Conservation (phyloP, 2,329 filamentous ascomycete species). For the Teratosphaeria zuluensis region DNA sequence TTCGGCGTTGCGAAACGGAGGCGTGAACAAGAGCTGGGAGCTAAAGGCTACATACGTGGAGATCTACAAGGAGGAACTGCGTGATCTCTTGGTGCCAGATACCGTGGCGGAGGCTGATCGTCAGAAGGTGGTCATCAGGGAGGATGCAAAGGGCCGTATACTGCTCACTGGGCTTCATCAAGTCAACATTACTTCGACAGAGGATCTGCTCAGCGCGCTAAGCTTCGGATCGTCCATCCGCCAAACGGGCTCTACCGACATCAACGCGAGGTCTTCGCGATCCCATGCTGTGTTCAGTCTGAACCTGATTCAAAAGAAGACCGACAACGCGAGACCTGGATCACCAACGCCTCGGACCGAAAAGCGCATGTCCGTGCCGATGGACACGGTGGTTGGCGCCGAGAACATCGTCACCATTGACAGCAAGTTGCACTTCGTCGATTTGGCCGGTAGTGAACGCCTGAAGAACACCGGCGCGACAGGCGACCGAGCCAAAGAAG, state of each 20-base stretch:
- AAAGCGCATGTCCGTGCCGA: slow-evolving; percentile 77
- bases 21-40: slow-evolving; percentile 69
- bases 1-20: slow-evolving; percentile 28
- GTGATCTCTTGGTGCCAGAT: slow-evolving; percentile 80
- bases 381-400: slow-evolving; percentile 63
- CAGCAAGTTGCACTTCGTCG: slow-evolving; percentile 97
- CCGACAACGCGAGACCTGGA: slow-evolving; percentile 31
- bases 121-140: slow-evolving; percentile 75
- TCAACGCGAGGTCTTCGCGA: slow-evolving; percentile 94
- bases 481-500: slow-evolving; percentile 86
- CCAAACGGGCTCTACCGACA: slow-evolving; percentile 92
- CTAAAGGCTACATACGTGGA: slow-evolving; percentile 67
- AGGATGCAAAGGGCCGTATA: slow-evolving; percentile 91
- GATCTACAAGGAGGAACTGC: slow-evolving; percentile 95
- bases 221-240: slow-evolving; percentile 90
- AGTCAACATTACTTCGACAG: slow-evolving; percentile 78
- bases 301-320: slow-evolving; percentile 81
- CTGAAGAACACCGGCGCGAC: slow-evolving; percentile 95
- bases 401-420: slow-evolving; percentile 73
- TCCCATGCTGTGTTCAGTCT: slow-evolving; percentile 96
- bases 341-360: slow-evolving; percentile 49
- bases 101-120: slow-evolving; percentile 60
- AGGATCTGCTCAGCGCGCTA: slow-evolving; percentile 79
- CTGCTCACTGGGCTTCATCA: slow-evolving; percentile 83
- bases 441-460: slow-evolving; percentile 91